A percentile compares a stretch with the other conserved stretches of the same genome.
phyloP scores from a whole-genome alignment of 2,329 filamentous ascomycete species.

The Gnomoniopsis smithogilvyi region DNA sequence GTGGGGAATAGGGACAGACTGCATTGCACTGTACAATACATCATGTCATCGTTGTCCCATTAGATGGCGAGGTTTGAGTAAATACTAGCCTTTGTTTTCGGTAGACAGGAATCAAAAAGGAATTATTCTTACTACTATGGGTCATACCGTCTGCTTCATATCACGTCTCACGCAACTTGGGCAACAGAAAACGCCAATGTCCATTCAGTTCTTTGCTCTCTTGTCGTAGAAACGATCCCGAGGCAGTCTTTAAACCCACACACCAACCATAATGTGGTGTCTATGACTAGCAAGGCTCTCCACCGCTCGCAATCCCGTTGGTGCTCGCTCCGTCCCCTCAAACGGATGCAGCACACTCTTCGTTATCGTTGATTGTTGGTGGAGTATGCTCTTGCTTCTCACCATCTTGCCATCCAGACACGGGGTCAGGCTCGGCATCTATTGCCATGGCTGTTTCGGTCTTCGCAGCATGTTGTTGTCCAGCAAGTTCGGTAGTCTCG shows the following conservation, averaged over 20 bases:
- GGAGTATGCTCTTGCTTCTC: too few species aligned
- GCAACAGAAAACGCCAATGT: background rate
- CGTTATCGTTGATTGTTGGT: too few species aligned
- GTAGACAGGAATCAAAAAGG: constrained; percentile 17
- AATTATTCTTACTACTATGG: constrained; percentile 6
- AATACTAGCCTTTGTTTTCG: constrained; percentile 11
- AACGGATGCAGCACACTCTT: too few species aligned
- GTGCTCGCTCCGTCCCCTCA: too few species aligned
- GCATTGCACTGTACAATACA: constrained; percentile 20
- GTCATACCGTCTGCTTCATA: background rate
- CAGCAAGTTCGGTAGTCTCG: background rate
- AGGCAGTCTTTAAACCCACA: too few species aligned
- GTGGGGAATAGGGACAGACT: constrained; percentile 8
- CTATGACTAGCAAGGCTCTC: too few species aligned
- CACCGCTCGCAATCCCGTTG: too few species aligned
- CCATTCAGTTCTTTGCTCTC: background rate
- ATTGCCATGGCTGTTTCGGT: too few species aligned
- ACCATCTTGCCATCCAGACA: too few species aligned
- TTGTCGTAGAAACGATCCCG: too few species aligned
- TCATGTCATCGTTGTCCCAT: constrained; percentile 15
- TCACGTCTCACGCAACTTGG: background rate
- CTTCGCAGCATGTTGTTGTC: background rate
- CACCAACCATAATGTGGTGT: too few species aligned
- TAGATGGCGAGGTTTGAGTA: constrained; percentile 5
- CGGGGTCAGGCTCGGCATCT: too few species aligned